Conservation (phyloP, 2,329 filamentous ascomycete species). For the Trichoderma sp. region DNA sequence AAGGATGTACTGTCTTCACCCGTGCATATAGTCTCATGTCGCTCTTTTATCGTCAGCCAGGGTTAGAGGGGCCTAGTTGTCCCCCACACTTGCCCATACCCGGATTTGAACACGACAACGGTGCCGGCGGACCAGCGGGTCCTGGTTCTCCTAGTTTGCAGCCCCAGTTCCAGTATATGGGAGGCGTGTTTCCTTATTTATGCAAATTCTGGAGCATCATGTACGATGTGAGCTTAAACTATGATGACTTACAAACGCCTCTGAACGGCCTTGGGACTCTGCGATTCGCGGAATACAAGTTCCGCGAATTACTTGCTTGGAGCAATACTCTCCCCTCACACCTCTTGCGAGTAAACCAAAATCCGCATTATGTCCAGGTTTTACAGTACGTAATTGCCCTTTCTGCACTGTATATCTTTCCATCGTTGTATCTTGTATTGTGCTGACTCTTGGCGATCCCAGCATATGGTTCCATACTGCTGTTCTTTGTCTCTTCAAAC, state of each 20-base stretch:
- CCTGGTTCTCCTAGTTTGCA: background rate
- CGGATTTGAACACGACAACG: background rate
- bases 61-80: background rate
- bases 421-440: background rate
- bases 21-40: background rate
- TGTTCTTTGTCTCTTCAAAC: slow-evolving; percentile 38
- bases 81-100: slow-evolving; percentile 1
- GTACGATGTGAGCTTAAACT: slow-evolving; percentile 32
- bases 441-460: background rate
- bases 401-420: too few species aligned
- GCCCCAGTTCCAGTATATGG: slow-evolving; percentile 24
- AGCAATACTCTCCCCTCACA: slow-evolving; percentile 32
- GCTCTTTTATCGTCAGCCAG: slow-evolving; percentile 11
- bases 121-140: background rate
- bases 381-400: slow-evolving; percentile 34
- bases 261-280: slow-evolving; percentile 18
- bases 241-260: slow-evolving; percentile 24
- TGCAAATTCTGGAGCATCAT: slow-evolving; percentile 41
- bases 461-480: slow-evolving; percentile 43
- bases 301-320: slow-evolving; percentile 41
- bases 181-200: slow-evolving; percentile 31
- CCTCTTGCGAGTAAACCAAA: slow-evolving; percentile 29
- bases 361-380: slow-evolving; percentile 36
- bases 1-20: background rate
- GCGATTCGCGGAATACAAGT: slow-evolving; percentile 38